phyloP scores from a whole-genome alignment of 805 yeast genomes.

The Cyberlindnera japonica region DNA sequence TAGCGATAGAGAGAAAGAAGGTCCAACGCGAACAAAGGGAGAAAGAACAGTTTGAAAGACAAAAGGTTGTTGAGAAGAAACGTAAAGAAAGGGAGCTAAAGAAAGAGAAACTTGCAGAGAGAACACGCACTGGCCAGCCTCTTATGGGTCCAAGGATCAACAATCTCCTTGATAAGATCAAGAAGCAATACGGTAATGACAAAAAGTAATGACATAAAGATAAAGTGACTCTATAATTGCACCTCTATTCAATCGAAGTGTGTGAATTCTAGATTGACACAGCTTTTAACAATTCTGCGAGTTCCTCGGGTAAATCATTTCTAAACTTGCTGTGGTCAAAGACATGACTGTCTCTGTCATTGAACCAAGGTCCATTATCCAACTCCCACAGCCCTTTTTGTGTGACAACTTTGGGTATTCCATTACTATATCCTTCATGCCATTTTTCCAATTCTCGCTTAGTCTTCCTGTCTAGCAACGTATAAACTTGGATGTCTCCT shows the following conservation, averaged over 20 bases:
- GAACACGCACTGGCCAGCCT: constrained; percentile 81
- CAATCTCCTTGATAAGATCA: constrained; percentile 72
- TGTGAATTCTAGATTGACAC: constrained; percentile 11
- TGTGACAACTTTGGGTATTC: constrained; percentile 10
- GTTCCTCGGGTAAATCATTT: constrained; percentile 4
- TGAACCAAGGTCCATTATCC: constrained; percentile 14
- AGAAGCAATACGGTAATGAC: constrained; percentile 35
- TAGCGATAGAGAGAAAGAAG: constrained; percentile 35
- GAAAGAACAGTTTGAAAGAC: constrained; percentile 40
- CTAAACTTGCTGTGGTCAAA: constrained; percentile 18
- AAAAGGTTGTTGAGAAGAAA: constrained; percentile 36
- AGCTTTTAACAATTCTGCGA: constrained; percentile 12
- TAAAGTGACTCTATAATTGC: neutral
- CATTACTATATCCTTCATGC: neutral
- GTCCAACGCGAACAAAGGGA: constrained; percentile 29
- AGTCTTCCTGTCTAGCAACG: constrained; percentile 15
- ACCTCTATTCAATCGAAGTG: no score
- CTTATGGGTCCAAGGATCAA: constrained; percentile 86
- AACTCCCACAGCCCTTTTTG: constrained; percentile 25
- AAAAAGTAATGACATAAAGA: neutral
- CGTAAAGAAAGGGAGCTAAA: constrained; percentile 40
- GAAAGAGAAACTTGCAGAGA: constrained; percentile 43
- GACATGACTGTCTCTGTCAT: constrained; percentile 13
- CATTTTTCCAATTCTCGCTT: constrained; percentile 2
- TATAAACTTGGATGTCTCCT: constrained; percentile 34